Evolutionary conservation across 1,284 basidiomycete species (phyloP).

Genomic region (Naganishia liquefaciens): DNA sequence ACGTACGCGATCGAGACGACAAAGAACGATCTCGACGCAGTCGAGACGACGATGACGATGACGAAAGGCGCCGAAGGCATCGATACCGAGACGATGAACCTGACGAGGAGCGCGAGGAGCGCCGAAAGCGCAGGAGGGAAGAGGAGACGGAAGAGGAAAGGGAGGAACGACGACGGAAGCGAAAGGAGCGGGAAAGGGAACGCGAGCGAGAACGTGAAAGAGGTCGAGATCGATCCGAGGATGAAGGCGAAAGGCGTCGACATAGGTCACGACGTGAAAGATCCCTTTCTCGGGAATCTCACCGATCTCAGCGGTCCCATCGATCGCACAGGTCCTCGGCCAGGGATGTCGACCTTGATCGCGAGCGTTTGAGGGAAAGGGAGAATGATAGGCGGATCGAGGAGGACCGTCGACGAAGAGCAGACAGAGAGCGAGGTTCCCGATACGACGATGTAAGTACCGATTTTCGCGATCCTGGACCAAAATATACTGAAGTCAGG

Average conservation of each 20-base stretch:
- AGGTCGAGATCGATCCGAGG: constrained; percentile 24
- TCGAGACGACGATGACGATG: constrained; percentile 31
- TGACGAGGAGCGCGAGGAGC: constrained; percentile 31
- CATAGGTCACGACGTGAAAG: constrained; percentile 33
- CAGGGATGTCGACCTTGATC: constrained; percentile 31
- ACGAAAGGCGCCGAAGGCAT: constrained; percentile 26
- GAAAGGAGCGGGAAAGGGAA: constrained; percentile 32
- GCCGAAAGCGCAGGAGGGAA: constrained; percentile 26
- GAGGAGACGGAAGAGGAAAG: constrained; percentile 32
- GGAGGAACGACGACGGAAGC: constrained; percentile 29
- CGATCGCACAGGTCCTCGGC: constrained; percentile 28
- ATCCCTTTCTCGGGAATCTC: constrained; percentile 33
- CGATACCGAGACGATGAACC: constrained; percentile 28
- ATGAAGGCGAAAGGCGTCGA: constrained; percentile 27
- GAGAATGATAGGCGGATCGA: constrained; percentile 26
- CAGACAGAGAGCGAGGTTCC: constrained; percentile 29
- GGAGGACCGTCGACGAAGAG: constrained; percentile 27
- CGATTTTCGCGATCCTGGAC: neutral
- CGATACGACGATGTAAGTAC: constrained; percentile 32
- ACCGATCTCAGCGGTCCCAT: constrained; percentile 32
- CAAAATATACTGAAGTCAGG: neutral
- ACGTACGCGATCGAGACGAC: constrained; percentile 18
- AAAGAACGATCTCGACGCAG: constrained; percentile 24
- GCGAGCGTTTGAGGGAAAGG: constrained; percentile 28
- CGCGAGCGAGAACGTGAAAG: constrained; percentile 23